Evolutionary conservation across 345 rosid genomes (phyloP).

Genomic region (Eucalyptus tenuipes): DNA sequence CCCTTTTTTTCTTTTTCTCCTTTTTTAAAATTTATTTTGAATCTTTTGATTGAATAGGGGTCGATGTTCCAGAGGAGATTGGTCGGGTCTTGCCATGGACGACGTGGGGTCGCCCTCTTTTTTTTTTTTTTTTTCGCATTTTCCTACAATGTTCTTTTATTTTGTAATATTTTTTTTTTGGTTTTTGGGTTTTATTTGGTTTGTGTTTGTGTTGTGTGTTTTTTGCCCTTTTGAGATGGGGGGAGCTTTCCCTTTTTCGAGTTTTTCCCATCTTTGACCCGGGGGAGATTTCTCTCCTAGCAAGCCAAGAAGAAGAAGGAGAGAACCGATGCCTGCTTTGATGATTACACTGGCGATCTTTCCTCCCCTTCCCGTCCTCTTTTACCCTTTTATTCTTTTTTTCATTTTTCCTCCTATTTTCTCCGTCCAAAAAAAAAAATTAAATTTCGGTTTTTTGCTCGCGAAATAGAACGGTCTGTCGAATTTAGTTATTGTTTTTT

Average conservation of each 20-base stretch:
- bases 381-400: not conserved
- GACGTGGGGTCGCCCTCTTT: constrained; percentile 13
- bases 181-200: not conserved
- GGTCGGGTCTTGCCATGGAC: not conserved
- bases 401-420: not conserved
- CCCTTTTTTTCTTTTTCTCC: not conserved
- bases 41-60: constrained; percentile 31
- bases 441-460: accelerated
- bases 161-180: not conserved
- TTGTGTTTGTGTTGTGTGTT: not conserved
- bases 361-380: constrained; percentile 14
- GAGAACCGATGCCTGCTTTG: constrained; percentile 25
- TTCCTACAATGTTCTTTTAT: not conserved
- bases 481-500: not conserved
- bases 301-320: not conserved
- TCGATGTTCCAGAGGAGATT: constrained; percentile 14
- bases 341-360: constrained; percentile 45
- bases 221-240: not conserved
- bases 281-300: not conserved
- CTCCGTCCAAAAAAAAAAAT: not conserved
- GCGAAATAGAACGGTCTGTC: not conserved
- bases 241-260: constrained; percentile 3
- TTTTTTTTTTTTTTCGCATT: not conserved
- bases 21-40: constrained; percentile 16
- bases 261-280: not conserved